phyloP scores from a whole-genome alignment of 1,139 yeast genomes.

The Pichia sp. region DNA sequence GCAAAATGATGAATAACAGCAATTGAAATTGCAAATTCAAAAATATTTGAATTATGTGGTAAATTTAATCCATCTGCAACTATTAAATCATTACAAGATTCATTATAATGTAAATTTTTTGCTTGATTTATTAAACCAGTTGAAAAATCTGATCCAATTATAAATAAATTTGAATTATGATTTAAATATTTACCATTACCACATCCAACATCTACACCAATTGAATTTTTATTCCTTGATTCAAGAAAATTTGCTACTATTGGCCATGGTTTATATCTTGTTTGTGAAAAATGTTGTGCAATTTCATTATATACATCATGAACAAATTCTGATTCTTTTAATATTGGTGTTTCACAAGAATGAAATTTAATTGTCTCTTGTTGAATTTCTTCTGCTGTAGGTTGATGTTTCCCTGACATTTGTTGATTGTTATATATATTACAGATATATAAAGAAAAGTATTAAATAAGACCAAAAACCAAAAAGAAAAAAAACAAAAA shows the following conservation, averaged over 20 bases:
- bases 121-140: slow-evolving; percentile 76
- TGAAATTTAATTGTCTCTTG: slow-evolving; percentile 24
- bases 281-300: slow-evolving; percentile 87
- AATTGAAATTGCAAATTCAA: slow-evolving; percentile 90
- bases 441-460: too few species aligned
- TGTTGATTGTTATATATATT: not conserved
- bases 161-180: slow-evolving; percentile 58
- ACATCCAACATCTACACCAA: slow-evolving; percentile 79
- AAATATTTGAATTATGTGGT: slow-evolving; percentile 55
- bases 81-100: slow-evolving; percentile 42
- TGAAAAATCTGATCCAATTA: slow-evolving; percentile 83
- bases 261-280: slow-evolving; percentile 98
- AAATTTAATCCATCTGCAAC: slow-evolving; percentile 72
- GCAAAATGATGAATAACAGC: slow-evolving; percentile 96
- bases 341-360: slow-evolving; percentile 34
- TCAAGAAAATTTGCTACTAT: slow-evolving; percentile 69
- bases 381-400: slow-evolving; percentile 23
- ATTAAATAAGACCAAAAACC: not conserved
- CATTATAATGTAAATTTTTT: slow-evolving; percentile 34
- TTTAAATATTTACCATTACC: slow-evolving; percentile 91
- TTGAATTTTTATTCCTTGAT: slow-evolving; percentile 31
- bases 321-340: slow-evolving; percentile 71
- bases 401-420: slow-evolving; percentile 29
- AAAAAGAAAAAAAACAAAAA: too few species aligned
- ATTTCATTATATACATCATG: slow-evolving; percentile 89